Base-by-base conservation (phyloP, 1,139 yeast genomes). In the Wickerhamomyces sp. region DNA sequence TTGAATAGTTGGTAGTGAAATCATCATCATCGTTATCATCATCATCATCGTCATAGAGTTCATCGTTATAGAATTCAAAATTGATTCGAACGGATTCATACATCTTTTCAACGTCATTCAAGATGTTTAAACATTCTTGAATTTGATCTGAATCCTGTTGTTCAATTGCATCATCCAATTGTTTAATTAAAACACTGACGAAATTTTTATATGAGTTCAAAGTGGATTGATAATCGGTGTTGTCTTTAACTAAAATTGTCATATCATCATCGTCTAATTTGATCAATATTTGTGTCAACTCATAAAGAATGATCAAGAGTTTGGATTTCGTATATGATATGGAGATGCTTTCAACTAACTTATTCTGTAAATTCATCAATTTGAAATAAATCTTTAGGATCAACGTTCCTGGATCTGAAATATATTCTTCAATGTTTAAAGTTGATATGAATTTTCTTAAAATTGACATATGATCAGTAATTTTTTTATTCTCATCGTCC, bases 81-180 rank as follows among this genome's bases (percentile, higher is more conserved):
- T 51, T 56, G 44, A 59, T 49, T 31, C 61, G 49, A 37, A 59
- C 53, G 4, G 61, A 49, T 31, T 56, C 59, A 41, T 57, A 61
- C 66, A 61, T 59, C 31, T 57, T 50, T 34, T 61, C 66, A 21
- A 61, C 60, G 29, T 59, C 64, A 31, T 55, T 44, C 28, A 61
- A 52, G 5, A 57, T 58, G 3, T 46, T 47, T 15, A 59, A 40
- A 36, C 63, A 61, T 35, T 59, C 62, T 30, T 56, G 57, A 30
- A 59, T 59, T 24, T 54, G 51, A 11, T 54, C 44, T 16, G 56
- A 49, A 36, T 59, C 58, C 19, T 48, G 45, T 11, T 47, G 43
- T 2, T 34, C 34, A 16, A 56, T 57, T 3, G 64, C 57, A 24
- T 51, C 48, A 18, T 55, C 57, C 18, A 61, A 34, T 31, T 59